These are phyloP conservation scores for Moniliella sp. DNA, from an alignment of 1,284 basidiomycete genomes.

Conservation along the genomic window DNA sequence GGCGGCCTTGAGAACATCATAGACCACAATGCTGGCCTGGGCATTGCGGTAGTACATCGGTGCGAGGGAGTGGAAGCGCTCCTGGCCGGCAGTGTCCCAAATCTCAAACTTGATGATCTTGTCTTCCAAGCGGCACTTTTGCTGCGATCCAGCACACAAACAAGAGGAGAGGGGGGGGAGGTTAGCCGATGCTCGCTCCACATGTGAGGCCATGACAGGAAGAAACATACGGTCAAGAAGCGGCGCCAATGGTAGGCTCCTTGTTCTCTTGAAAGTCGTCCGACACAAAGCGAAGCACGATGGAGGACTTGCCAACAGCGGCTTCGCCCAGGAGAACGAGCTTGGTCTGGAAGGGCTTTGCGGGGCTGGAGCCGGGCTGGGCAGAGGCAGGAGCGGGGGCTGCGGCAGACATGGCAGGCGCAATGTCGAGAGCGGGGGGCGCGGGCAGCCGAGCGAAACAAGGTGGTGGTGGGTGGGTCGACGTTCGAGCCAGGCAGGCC, in stretches of 20 bases:
- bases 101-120: constrained; percentile 73
- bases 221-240: too few relatives aligned
- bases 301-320: constrained; percentile 96
- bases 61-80: constrained; percentile 76
- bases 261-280: constrained; percentile 91
- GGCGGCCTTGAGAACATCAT: constrained; percentile 68
- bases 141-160: too few relatives aligned
- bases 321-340: constrained; percentile 43
- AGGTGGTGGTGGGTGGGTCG: too few relatives aligned
- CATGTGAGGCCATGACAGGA: too few relatives aligned
- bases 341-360: constrained; percentile 30
- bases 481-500: too few relatives aligned
- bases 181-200: too few relatives aligned
- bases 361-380: too few relatives aligned
- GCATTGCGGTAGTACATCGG: constrained; percentile 98
- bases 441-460: too few relatives aligned
- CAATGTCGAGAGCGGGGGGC: too few relatives aligned
- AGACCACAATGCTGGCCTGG: constrained; percentile 90
- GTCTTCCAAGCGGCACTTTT: constrained; percentile 46
- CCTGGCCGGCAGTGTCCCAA: constrained; percentile 85
- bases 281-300: constrained; percentile 84
- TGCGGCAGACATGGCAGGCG: too few relatives aligned
- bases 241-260: constrained; percentile 91
- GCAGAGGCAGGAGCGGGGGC: too few relatives aligned
- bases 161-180: too few relatives aligned